phyloP scores from a whole-genome alignment of 169 alveolate species.

The Eimeria praecox region DNA sequence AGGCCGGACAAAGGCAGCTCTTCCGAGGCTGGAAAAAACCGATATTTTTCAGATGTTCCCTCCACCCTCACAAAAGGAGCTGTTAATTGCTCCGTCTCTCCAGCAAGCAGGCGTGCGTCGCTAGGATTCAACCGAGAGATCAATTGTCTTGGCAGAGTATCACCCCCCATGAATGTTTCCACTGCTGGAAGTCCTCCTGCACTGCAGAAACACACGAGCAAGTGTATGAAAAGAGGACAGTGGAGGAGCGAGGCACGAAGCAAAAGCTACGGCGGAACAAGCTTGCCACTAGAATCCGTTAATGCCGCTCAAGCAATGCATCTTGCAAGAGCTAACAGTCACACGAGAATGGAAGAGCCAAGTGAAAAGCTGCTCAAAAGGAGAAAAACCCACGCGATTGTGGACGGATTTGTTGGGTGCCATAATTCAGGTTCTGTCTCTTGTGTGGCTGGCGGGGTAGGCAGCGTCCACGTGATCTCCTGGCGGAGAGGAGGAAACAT shows the following conservation, averaged over 20 bases:
- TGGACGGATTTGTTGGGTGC: constrained; percentile 64
- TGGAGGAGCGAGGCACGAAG: not conserved
- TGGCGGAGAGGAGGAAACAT: constrained; percentile 58
- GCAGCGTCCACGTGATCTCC: constrained; percentile 44
- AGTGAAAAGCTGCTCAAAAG: not conserved
- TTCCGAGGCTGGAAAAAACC: constrained; percentile 21
- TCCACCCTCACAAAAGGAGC: constrained; percentile 51
- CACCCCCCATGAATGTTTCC: constrained; percentile 51
- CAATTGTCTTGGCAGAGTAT: constrained; percentile 60
- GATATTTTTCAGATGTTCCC: constrained; percentile 71
- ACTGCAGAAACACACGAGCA: not conserved
- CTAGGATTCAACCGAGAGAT: constrained; percentile 47
- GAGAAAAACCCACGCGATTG: constrained; percentile 41
- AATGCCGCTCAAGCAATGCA: not conserved
- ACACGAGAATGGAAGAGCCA: not conserved
- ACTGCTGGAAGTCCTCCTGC: constrained; percentile 41
- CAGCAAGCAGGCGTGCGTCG: constrained; percentile 72
- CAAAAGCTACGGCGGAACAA: not conserved
- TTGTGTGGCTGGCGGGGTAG: constrained; percentile 51
- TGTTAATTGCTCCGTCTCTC: constrained; percentile 72
- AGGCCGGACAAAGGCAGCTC: constrained; percentile 72
- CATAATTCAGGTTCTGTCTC: constrained; percentile 71
- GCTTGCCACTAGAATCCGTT: not conserved
- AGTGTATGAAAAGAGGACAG: not conserved
- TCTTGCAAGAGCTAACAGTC: not conserved